These are phyloP conservation scores for Lactifluus volemus DNA, from an alignment of 768 basidiomycete species.

Conservation along the genomic window DNA sequence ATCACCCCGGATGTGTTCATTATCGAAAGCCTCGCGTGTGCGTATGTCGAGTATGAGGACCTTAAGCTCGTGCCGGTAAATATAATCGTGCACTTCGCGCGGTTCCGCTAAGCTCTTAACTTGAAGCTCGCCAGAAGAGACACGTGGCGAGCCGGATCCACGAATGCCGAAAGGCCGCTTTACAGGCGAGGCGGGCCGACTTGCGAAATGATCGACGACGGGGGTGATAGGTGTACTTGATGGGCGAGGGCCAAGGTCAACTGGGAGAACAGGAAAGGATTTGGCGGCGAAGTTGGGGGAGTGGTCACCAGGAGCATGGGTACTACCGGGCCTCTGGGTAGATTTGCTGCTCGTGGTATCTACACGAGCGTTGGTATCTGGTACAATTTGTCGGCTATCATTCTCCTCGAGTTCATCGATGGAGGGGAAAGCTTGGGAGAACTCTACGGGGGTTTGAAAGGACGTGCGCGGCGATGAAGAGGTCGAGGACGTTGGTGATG, in stretches of 20 bases:
- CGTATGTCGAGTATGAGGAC: constrained; percentile 80
- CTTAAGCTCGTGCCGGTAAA: constrained; percentile 50
- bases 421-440: constrained; percentile 61
- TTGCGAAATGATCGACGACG: constrained; percentile 44
- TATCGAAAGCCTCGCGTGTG: constrained; percentile 67
- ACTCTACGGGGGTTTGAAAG: constrained; percentile 42
- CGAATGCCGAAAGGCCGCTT: constrained; percentile 30
- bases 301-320: constrained; percentile 18
- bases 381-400: constrained; percentile 39
- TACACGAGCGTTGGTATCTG: constrained; percentile 35
- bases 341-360: constrained; percentile 18
- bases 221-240: constrained; percentile 65
- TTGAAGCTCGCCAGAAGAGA: constrained; percentile 23
- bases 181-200: constrained; percentile 48
- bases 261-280: constrained; percentile 35
- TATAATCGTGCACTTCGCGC: constrained; percentile 25
- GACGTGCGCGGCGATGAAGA: constrained; percentile 49
- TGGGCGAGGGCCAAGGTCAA: constrained; percentile 46
- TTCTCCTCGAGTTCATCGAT: constrained; percentile 68
- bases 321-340: constrained; percentile 21
- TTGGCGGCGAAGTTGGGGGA: constrained; percentile 18
- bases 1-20: constrained; percentile 57
- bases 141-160: constrained; percentile 34
- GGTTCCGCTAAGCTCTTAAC: constrained; percentile 25
- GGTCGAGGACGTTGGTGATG: constrained; percentile 63